Base-by-base conservation (phyloP, 2,329 filamentous ascomycete genomes). In the Xylaria sp. region DNA sequence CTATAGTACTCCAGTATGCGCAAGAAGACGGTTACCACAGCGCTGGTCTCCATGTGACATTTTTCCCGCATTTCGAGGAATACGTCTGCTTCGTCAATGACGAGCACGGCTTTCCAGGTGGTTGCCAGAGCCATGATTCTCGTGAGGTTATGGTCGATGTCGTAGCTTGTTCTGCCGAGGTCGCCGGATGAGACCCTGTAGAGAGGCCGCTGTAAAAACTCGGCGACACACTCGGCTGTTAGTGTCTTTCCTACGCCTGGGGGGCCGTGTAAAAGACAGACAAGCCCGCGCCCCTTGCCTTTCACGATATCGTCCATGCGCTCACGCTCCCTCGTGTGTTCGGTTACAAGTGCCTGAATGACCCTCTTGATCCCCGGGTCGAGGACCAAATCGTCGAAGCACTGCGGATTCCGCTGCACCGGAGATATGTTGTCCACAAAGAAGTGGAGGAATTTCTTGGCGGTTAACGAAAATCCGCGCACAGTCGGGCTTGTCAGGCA, bases 241-340 rank as follows among this genome's bases (percentile, higher is more conserved):
- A 76, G 64, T 1, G 67, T 68, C 57, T 70, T 81, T 23, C 79
- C 79, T 0, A 76, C 79, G 2, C 79, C 79, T 0, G 76, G 76
- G 0, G 76, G 76, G 0, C 79, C 78, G 7, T 74, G 76, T 3
- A 81, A 71, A 1, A 80, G 72, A 51, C 78, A 73, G 49, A 80
- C 75, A 16, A 80, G 71, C 2, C 77, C 78, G 54, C 76, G 58
- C 1, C 64, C 65, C 58, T 67, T 68, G 4, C 65, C 63, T 11
- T 60, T 65, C 1, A 67, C 58, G 10, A 66, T 67, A 48, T 68
- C 64, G 9, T 66, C 63, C 30, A 67, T 63, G 3, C 16, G 34
- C 11, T 59, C 60, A 11, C 39, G 47, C 18, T 57, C 58, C 8
- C 55, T 61, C 4, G 59, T 35, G 44, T 67, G 65, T 39, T 52